Evolutionary conservation across 148 eudicot genomes (phyloP).

Genomic region (Diospyros kaki): DNA sequence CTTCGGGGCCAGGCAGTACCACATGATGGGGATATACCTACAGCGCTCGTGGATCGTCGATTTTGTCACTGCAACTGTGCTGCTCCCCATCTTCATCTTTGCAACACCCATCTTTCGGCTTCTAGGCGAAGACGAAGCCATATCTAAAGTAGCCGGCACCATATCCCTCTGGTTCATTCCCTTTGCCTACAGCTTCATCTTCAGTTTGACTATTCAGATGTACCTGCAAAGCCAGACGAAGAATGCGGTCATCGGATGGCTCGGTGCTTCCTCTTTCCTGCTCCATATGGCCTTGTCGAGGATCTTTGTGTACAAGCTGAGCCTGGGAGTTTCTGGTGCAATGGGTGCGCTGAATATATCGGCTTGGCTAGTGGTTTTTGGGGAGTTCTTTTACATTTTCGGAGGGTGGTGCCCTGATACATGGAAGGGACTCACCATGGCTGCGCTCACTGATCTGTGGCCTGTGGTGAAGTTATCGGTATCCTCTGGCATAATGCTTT

Average conservation of each 20-base stretch:
- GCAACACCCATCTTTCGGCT: conserved; percentile 36
- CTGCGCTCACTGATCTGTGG: conserved; percentile 21
- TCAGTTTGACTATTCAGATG: conserved; percentile 46
- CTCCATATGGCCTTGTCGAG: conserved; percentile 48
- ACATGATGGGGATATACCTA: conserved; percentile 54
- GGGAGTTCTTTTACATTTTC: conserved; percentile 41
- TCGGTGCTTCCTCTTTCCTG: conserved; percentile 22
- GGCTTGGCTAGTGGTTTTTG: conserved; percentile 32
- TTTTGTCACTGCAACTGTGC: conserved; percentile 23
- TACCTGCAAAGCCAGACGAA: conserved; percentile 53
- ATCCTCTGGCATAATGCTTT: background rate
- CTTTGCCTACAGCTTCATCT: conserved; percentile 31
- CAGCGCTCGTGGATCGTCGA: conserved; percentile 59
- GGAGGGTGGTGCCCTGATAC: conserved; percentile 54
- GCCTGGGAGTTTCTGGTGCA: conserved; percentile 39
- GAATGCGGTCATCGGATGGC: conserved; percentile 43
- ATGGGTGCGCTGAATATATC: conserved; percentile 42
- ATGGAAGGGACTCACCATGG: conserved; percentile 45
- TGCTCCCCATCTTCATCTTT: conserved; percentile 46
- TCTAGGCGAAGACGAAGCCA: conserved; percentile 40
- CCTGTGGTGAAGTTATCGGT: background rate
- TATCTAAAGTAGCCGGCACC: conserved; percentile 37
- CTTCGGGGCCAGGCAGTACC: conserved; percentile 52
- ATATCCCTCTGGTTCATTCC: conserved; percentile 59
- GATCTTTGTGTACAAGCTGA: conserved; percentile 33